Evolutionary conservation across 257 asterid genomes (phyloP), one percentile per base, ranked within the genome.

Genomic region (Parsonsia alboflavescens): DNA sequence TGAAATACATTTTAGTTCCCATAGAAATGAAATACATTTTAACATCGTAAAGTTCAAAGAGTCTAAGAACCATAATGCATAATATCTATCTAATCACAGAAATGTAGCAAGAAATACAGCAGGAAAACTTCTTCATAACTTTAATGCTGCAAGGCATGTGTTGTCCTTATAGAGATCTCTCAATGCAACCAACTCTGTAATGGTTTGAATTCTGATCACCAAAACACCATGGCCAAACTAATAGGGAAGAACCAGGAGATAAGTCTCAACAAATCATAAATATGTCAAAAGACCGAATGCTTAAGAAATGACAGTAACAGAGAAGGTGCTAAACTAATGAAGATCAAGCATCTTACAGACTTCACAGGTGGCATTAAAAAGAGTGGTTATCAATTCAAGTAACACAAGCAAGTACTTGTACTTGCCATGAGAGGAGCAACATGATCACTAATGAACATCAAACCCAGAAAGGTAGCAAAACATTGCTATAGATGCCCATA

Each of bases 81-180:
- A 9, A 26, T 56, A 58, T 76, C 56, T 56, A 58, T 76, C 56
- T 22, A 62, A 33, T 13, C 70, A 76, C 41, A 61, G 19, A 46
- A 17, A 68, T 56, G 36, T 21, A 50, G 36, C 53, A 64, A 39
- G 54, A 8, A 54, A 49, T 28, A 26, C 4, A 45, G 7, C 10
- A n/a, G 44, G 30, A 19, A 41, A 22, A 57, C 28, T 39, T 41
- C 65, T 22, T 9, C 11, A 56, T 46, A 8, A 54, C 42, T 21
- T 36, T 30, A 48, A 10, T n/a, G 41, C 30, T 57, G 33, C 63
- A n/a, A 57, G 30, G 36, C 63, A n/a, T 57, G 33, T 57, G 24
- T 8, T 10, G 21, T 56, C 33, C 33, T n/a, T 26, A 57, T 57
- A 57, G 63, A 57, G 63, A 57, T 6, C 28, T 21, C n/a, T 54